A percentile compares a stretch with the other conserved stretches of the same genome.
These are phyloP conservation scores for Aspergillus saccharolyticus DNA, from an alignment of 495 filamentous ascomycete genomes.

Conservation along the genomic window DNA sequence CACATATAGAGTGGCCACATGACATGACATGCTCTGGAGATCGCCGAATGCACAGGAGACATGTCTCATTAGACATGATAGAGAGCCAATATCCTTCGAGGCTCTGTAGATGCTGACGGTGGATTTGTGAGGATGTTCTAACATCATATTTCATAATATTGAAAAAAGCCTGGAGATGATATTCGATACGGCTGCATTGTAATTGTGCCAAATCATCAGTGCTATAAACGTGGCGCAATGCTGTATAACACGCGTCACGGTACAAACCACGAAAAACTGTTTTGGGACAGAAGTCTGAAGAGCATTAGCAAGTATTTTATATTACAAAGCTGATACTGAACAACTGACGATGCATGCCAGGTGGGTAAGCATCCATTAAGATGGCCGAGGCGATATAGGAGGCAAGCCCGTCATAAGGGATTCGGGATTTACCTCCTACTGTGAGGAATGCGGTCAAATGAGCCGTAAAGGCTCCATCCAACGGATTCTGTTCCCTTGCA, in stretches of 20 bases:
- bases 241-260: constrained; percentile 13
- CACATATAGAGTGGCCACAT: constrained; percentile 28
- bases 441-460: constrained; percentile 16
- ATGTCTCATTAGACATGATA: constrained; percentile 9
- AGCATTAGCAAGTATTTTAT: too few species aligned
- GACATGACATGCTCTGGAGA: constrained; percentile 24
- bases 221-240: constrained; percentile 7
- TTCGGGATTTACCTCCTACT: constrained; percentile 6
- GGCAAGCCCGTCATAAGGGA: constrained; percentile 10
- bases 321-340: too few species aligned
- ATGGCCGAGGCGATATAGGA: constrained; percentile 23
- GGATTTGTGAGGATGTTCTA: constrained; percentile 1
- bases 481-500: constrained; percentile 13
- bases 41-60: constrained; percentile 14
- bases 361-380: constrained; percentile 12
- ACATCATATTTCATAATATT: constrained; percentile 1
- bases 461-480: constrained; percentile 16
- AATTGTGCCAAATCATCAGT: constrained; percentile 6
- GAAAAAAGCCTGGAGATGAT: constrained; percentile 2
- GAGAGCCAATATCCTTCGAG: constrained; percentile 6
- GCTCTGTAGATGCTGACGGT: constrained; percentile 1
- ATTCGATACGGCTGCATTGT: constrained; percentile 5
- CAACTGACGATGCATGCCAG: constrained; percentile 24
- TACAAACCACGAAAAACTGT: constrained; percentile 18
- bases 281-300: constrained; percentile 16